A percentile compares a stretch with the other conserved stretches of the same genome.
Conservation (phyloP, 2,329 filamentous ascomycete species). For the Penicillium digitatum region DNA sequence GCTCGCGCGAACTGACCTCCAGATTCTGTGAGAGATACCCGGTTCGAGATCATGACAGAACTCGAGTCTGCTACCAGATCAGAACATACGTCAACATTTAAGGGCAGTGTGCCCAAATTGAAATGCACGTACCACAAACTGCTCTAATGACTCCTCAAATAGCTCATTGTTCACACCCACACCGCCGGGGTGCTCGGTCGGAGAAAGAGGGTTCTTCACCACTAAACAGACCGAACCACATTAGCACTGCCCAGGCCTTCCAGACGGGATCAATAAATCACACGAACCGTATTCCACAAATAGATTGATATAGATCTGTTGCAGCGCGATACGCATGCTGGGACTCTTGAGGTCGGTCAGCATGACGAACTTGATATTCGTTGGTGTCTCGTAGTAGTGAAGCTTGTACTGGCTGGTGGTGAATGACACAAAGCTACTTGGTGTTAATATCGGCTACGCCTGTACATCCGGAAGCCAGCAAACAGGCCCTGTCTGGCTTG, state of each 20-base stretch:
- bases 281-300: conserved; percentile 85
- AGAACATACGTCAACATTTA: conserved; percentile 18
- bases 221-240: conserved; percentile 37
- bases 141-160: conserved; percentile 57
- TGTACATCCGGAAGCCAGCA: background rate
- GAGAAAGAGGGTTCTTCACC: conserved; percentile 62
- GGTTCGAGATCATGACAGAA: conserved; percentile 26
- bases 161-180: conserved; percentile 62
- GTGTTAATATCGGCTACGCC: background rate
- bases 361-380: conserved; percentile 94
- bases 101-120: background rate
- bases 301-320: conserved; percentile 97
- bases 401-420: conserved; percentile 94
- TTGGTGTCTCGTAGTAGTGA: conserved; percentile 98
- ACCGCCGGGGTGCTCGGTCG: conserved; percentile 58
- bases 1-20: background rate
- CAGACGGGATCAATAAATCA: background rate
- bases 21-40: background rate
- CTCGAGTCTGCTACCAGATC: conserved; percentile 30
- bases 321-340: conserved; percentile 88
- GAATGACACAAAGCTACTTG: conserved; percentile 77
- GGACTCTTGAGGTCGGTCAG: conserved; percentile 83
- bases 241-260: conserved; percentile 1
- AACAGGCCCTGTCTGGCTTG: background rate
- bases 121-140: conserved; percentile 45